Evolutionary conservation across 805 yeast species (phyloP).

Genomic region (Pichia gijzeniarum): DNA sequence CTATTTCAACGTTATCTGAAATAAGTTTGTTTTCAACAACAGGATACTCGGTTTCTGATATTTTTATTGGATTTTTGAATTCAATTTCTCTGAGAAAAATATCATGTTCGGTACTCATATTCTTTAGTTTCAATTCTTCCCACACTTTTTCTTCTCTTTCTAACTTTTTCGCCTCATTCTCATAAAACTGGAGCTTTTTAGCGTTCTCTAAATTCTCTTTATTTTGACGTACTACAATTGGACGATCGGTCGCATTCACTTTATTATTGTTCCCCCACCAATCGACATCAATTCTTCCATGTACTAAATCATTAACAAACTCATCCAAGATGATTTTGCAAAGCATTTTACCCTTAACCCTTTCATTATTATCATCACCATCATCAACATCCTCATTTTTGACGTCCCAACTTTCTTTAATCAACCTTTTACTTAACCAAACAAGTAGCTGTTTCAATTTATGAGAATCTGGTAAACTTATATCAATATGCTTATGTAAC

Average conservation of each 20-base stretch:
- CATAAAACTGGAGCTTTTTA: slow-evolving; percentile 41
- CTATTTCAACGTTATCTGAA: slow-evolving; percentile 9
- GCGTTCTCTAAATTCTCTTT: slow-evolving; percentile 50
- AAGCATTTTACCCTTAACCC: slow-evolving; percentile 8
- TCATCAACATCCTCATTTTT: slow-evolving; percentile 8
- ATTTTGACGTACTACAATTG: slow-evolving; percentile 44
- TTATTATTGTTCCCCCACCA: slow-evolving; percentile 50
- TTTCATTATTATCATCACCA: slow-evolving; percentile 21
- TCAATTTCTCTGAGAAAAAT: background rate
- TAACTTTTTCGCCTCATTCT: slow-evolving; percentile 37
- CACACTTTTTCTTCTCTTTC: slow-evolving; percentile 43
- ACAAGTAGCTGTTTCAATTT: slow-evolving; percentile 61
- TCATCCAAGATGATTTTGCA: slow-evolving; percentile 49
- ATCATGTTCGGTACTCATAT: background rate
- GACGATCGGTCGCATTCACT: slow-evolving; percentile 12
- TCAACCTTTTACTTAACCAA: slow-evolving; percentile 57
- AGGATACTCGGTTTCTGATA: background rate
- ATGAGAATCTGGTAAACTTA: slow-evolving; percentile 62
- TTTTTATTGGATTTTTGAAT: slow-evolving; percentile 7
- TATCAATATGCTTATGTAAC: slow-evolving; percentile 57
- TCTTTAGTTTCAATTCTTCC: slow-evolving; percentile 20
- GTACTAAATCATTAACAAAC: slow-evolving; percentile 48
- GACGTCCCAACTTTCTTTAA: slow-evolving; percentile 18
- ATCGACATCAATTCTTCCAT: slow-evolving; percentile 55
- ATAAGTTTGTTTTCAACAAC: background rate